These are phyloP conservation scores for Suillus fuscotomentosus DNA, from an alignment of 768 basidiomycete genomes.

Conservation along the genomic window DNA sequence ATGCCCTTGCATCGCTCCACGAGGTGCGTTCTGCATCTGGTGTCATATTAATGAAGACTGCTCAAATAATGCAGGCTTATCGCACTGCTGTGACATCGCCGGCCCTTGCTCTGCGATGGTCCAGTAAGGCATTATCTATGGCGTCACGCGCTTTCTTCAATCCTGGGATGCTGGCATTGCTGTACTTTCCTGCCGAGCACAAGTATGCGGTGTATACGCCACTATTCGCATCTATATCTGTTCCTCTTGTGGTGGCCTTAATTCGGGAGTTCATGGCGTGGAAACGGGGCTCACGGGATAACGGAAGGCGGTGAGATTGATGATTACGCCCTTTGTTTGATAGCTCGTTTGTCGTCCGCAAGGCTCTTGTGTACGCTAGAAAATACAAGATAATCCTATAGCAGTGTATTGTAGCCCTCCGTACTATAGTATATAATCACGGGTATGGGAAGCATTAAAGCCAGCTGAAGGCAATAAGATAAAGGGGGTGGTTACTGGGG, in stretches of 20 bases:
- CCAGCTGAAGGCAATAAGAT: neutral
- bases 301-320: slow-evolving; percentile 14
- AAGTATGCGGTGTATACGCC: slow-evolving; percentile 97
- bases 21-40: slow-evolving; percentile 45
- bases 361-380: neutral
- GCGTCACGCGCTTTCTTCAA: slow-evolving; percentile 93
- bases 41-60: slow-evolving; percentile 3
- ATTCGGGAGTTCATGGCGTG: slow-evolving; percentile 72
- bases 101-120: slow-evolving; percentile 49
- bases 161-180: slow-evolving; percentile 91
- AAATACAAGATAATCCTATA: neutral
- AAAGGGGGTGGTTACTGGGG: neutral
- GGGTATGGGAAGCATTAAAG: neutral
- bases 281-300: slow-evolving; percentile 32
- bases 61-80: slow-evolving; percentile 20
- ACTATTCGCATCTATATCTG: slow-evolving; percentile 85
- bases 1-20: slow-evolving; percentile 70
- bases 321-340: neutral
- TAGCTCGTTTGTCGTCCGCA: neutral
- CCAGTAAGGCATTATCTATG: slow-evolving; percentile 58
- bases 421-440: neutral
- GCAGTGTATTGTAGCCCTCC: neutral
- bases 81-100: slow-evolving; percentile 18
- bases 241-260: slow-evolving; percentile 76
- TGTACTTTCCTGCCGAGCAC: slow-evolving; percentile 98